Base-by-base conservation (phyloP, 805 yeast species). In the Maudiozyma saulgeensis region DNA sequence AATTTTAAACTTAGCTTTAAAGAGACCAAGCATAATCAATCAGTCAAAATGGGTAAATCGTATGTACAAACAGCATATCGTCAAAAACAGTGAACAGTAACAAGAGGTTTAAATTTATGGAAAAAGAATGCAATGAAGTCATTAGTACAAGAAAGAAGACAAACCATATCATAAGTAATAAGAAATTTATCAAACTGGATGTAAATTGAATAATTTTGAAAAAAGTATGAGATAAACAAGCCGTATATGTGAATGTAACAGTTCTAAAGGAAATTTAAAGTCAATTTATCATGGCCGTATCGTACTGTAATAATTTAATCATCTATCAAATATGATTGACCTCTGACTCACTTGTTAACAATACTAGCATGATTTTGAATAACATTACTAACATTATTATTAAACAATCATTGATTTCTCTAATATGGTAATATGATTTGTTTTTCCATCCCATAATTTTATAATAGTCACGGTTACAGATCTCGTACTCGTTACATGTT, bases 401-500 rank as follows among this genome's bases (percentile, higher is more conserved):
- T 8, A 28, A 28, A 28, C 32, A 28, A 9, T 28, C 32, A 28
- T 28, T 28, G 32, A 21, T 21, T 21, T 21, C 4, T 4, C 23
- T 21, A 21, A 21, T 4, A 21, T 21, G 23, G 23, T 21, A 3
- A 21, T 11, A 28, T 28, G 32, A 8, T 28, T 28, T 21, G 23
- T 8, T 28, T 28, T 28, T 28, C 32, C 32, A 28, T 6, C 16
- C 9, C 38, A 35, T 35, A 35, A 25, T 3, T 51, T 55, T 51
- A 39, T 38, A 52, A 58, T 60, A 80, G 89, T 77, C 96, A 88
- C 81, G 99, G 99, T 85, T 90, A 88, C 84, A 90, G 99, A 90
- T 89, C 97, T 70, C 93, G 99, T 81, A 91, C 99, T 80, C 96
- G 99, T 80, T 93, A 93, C 90, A 95, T 95, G 81, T 93, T 93